A percentile compares a stretch with the other conserved stretches of the same genome.
These are phyloP conservation scores for Flaveria ramosissima DNA, from an alignment of 129 eudicot genomes.

Conservation along the genomic window DNA sequence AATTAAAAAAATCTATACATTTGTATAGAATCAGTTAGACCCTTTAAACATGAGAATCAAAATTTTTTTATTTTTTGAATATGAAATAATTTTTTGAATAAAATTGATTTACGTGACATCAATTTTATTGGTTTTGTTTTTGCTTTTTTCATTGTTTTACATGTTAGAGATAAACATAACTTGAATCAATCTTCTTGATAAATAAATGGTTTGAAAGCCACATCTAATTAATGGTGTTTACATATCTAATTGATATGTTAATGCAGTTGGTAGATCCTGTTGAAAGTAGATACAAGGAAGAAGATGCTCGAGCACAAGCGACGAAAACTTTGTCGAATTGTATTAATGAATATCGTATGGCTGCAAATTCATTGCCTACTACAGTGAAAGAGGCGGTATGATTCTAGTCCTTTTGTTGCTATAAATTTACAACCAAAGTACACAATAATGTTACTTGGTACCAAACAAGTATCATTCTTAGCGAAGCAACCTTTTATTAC, in stretches of 20 bases:
- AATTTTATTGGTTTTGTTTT: not conserved
- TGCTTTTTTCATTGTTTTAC: not conserved
- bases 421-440: not conserved
- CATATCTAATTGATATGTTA: not conserved
- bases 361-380: conserved; percentile 60
- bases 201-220: not conserved
- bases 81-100: not conserved
- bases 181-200: not conserved
- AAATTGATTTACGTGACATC: not conserved
- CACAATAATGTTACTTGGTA: not conserved
- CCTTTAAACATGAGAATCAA: not conserved
- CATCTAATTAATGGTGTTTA: not conserved
- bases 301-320: conserved; percentile 76
- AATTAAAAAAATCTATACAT: not conserved
- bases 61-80: not conserved
- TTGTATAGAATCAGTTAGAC: not conserved
- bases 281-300: conserved; percentile 82
- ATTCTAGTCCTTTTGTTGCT: conserved; percentile 15
- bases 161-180: not conserved
- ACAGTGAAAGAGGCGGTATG: conserved; percentile 75
- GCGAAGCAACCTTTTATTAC: not conserved
- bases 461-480: conserved; percentile 2
- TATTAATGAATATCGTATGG: conserved; percentile 52
- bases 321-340: conserved; percentile 45
- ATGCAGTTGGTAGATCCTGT: conserved; percentile 80